Evolutionary conservation across 441 rosid species (phyloP).

Genomic region (Adansonia grandidieri): DNA sequence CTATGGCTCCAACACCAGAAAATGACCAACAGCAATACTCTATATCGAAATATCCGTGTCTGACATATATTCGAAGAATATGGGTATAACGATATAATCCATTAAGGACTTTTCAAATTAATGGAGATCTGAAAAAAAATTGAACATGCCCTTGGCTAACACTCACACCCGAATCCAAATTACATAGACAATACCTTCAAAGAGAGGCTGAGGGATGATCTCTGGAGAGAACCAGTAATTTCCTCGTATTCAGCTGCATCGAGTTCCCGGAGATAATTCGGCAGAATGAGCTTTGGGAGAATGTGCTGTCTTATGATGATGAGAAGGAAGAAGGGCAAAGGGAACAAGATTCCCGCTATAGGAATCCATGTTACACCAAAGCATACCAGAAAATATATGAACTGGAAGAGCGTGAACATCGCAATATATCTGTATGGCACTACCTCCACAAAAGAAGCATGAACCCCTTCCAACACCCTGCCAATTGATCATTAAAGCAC

Average conservation of each 20-base stretch:
- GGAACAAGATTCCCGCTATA: constrained; percentile 75
- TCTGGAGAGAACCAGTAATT: constrained; percentile 44
- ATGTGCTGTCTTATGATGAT: constrained; percentile 62
- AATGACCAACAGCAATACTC: neutral
- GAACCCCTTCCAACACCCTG: constrained; percentile 77
- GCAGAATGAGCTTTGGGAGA: constrained; percentile 65
- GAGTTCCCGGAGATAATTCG: constrained; percentile 65
- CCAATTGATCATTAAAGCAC: constrained; percentile 11
- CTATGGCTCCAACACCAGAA: neutral
- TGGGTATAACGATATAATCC: too few species aligned
- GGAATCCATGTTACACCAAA: constrained; percentile 91
- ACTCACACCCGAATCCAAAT: too few species aligned
- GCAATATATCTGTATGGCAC: constrained; percentile 71
- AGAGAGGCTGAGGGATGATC: constrained; percentile 41
- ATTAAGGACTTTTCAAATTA: too few species aligned
- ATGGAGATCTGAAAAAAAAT: too few species aligned
- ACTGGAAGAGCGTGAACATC: constrained; percentile 70
- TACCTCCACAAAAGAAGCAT: constrained; percentile 75
- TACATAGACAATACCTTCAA: constrained; percentile 33
- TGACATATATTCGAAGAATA: too few species aligned
- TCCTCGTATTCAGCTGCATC: constrained; percentile 89
- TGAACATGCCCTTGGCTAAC: too few species aligned
- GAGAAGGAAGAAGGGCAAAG: constrained; percentile 75
- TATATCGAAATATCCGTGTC: too few species aligned
- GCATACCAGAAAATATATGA: constrained; percentile 63